Evolutionary conservation across 164 flowering plant species (phyloP), one percentile per base, ranked within the genome.

Genomic region (Magnolia kwangsiensis): DNA sequence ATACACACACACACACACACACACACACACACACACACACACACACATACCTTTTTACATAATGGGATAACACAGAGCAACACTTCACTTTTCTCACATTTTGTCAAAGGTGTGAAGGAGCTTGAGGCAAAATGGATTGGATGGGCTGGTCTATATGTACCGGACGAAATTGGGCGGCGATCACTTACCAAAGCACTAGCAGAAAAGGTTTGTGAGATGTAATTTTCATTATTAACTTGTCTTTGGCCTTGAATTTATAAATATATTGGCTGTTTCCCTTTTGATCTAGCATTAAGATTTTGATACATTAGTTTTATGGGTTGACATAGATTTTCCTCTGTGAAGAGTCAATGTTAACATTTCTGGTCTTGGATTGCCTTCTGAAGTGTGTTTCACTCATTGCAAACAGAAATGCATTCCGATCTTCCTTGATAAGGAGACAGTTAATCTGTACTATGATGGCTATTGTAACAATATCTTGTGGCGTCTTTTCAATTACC

Each of bases 61-160:
- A 37, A 37, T 4, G 45, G 45, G 45, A 37, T 37, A 37, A 37
- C 7, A 37, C 7, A 37, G 45, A 37, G 45, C 45, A 37, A 4
- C 45, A 37, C 6, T 37, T 37, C 45, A 4, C 45, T 37, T 37
- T 5, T 37, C 45, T 37, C 45, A 37, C 45, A 37, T 50, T 77
- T 77, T 82, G 20, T 82, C 63, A 58, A 77, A 95, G 98, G 98
- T 79, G 92, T 95, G 78, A 91, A 87, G 81, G 91, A 88, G 49
- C 90, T 95, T 78, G 98, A 95, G 82, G 95, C 95, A 1, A 88
- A 89, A 81, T 95, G 98, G 98, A 95, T 95, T 69, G 98, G 98
- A 29, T 95, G 98, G 98, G 97, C 98, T 72, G 98, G 98, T 61
- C 97, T 95, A 24, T 91, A 95, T 85, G 98, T 95, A 49, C 98